Evolutionary conservation across 2,329 filamentous ascomycete genomes (phyloP).

Genomic region (Cladobotryum mycophilum): DNA sequence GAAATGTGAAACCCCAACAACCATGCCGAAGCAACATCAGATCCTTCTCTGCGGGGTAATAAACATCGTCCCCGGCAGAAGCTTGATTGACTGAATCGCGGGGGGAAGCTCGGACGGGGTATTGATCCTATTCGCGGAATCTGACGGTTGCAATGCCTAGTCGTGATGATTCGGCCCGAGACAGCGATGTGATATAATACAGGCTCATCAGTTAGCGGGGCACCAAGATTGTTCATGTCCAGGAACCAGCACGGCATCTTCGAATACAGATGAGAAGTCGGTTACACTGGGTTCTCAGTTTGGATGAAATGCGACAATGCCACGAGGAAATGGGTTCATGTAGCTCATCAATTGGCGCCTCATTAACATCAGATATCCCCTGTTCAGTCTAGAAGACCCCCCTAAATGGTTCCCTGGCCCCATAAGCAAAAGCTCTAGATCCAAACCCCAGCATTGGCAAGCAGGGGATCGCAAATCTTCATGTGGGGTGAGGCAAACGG

Average conservation of each 20-base stretch:
- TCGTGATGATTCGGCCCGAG: conserved; percentile 8
- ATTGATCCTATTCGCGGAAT: conserved; percentile 11
- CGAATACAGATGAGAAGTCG: not conserved
- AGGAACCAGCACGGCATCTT: not conserved
- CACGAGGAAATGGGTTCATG: too few species aligned
- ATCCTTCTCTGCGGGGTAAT: too few species aligned
- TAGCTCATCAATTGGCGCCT: too few species aligned
- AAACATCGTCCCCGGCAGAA: too few species aligned
- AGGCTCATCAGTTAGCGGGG: not conserved
- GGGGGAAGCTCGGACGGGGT: conserved; percentile 3
- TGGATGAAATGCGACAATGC: too few species aligned
- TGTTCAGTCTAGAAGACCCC: conserved; percentile 2
- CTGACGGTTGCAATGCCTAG: conserved; percentile 3
- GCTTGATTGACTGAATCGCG: conserved; percentile 3
- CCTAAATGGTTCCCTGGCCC: not conserved
- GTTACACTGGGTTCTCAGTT: not conserved
- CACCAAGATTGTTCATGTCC: not conserved
- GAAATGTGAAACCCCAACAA: too few species aligned
- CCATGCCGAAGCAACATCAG: too few species aligned
- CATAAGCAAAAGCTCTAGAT: not conserved
- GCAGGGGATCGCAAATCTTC: conserved; percentile 1
- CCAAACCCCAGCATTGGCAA: not conserved
- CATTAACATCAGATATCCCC: not conserved
- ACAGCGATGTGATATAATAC: not conserved
- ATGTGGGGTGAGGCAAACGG: conserved; percentile 3